Evolutionary conservation across 2,329 filamentous ascomycete genomes (phyloP).

Genomic region (Cordyceps militaris): DNA sequence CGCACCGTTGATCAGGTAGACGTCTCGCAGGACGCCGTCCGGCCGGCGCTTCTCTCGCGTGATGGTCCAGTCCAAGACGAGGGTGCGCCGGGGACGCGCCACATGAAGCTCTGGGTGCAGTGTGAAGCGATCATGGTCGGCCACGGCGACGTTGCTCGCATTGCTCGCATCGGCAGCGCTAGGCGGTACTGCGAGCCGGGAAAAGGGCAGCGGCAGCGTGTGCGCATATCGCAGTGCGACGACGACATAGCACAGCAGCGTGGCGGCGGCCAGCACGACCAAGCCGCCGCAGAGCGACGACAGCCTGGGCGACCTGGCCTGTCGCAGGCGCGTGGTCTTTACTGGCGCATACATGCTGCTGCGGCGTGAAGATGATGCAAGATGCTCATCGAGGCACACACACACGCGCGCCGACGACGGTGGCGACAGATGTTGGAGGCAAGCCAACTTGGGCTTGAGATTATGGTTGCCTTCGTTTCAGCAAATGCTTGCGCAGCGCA

Average conservation of each 20-base stretch:
- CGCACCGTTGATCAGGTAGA: slow-evolving; percentile 14
- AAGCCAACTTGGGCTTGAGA: no score
- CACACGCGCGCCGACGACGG: not conserved
- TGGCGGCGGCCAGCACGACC: not conserved
- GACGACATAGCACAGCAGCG: not conserved
- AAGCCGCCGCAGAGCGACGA: slow-evolving; percentile 2
- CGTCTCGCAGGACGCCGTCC: slow-evolving; percentile 12
- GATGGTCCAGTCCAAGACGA: slow-evolving; percentile 12
- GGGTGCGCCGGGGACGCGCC: slow-evolving; percentile 4
- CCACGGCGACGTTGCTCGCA: not conserved
- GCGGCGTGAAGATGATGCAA: not conserved
- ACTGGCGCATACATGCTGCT: not conserved
- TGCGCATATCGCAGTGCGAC: slow-evolving; percentile 1
- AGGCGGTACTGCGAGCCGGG: not conserved
- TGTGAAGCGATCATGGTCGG: not conserved
- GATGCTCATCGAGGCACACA: not conserved
- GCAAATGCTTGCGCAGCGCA: no score
- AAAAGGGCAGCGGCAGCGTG: not conserved
- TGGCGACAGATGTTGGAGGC: not conserved
- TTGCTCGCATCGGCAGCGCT: not conserved
- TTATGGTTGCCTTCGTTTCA: no score
- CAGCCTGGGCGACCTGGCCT: not conserved
- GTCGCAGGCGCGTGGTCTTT: not conserved
- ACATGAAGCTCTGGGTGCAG: slow-evolving; percentile 12
- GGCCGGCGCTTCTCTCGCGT: slow-evolving; percentile 9